These are phyloP conservation scores for Pestalotiopsis sp. DNA, from an alignment of 2,329 filamentous ascomycete genomes.

Conservation along the genomic window DNA sequence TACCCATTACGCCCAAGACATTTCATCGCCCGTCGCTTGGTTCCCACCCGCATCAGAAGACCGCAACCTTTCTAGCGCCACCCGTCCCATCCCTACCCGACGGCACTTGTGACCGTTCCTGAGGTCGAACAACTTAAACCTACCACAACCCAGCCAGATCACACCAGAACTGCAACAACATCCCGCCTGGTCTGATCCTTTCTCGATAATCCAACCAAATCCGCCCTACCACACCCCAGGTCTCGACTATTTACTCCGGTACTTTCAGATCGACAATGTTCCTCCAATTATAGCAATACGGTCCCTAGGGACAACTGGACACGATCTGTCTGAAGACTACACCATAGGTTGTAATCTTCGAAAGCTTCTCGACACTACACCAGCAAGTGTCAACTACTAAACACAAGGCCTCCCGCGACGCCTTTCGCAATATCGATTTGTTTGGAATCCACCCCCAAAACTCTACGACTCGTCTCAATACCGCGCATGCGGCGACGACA, in stretches of 20 bases:
- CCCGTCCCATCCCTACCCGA: neutral
- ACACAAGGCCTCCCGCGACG: neutral
- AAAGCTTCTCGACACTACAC: slow-evolving; percentile 12
- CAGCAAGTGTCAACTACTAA: slow-evolving; percentile 11
- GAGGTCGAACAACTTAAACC: slow-evolving; percentile 4
- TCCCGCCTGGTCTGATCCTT: neutral
- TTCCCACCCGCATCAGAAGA: neutral
- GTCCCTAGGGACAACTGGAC: slow-evolving; percentile 42
- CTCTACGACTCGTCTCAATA: neutral
- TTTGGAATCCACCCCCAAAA: neutral
- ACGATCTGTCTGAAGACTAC: slow-evolving; percentile 26
- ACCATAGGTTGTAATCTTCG: slow-evolving; percentile 22
- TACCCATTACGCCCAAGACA: slow-evolving; percentile 2
- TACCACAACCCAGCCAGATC: neutral
- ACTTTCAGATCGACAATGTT: slow-evolving; percentile 24
- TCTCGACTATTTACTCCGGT: slow-evolving; percentile 10
- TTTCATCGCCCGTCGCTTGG: neutral
- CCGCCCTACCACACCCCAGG: neutral
- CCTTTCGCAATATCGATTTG: neutral
- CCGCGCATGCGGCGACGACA: neutral
- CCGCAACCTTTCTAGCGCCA: neutral
- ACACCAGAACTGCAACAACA: neutral
- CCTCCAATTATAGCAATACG: slow-evolving; percentile 40
- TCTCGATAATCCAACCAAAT: neutral
- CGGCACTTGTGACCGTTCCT: slow-evolving; percentile 9